Evolutionary conservation across 2,329 filamentous ascomycete species (phyloP).

Genomic region (Xylariaceae sp.): DNA sequence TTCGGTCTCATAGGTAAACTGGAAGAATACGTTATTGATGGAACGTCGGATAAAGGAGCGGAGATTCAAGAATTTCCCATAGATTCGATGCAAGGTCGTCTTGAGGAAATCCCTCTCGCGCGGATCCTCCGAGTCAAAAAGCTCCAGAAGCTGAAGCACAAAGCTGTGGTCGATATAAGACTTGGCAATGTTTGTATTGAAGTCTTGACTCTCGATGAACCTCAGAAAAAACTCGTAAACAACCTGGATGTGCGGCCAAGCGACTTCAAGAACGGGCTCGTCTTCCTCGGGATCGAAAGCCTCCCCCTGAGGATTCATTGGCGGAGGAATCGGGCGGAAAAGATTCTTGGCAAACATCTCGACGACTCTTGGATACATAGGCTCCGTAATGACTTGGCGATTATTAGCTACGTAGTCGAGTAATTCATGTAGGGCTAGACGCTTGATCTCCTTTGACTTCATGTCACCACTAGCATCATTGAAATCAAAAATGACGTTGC

Average conservation of each 20-base stretch:
- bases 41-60: constrained; percentile 96
- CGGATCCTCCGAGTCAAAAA: constrained; percentile 98
- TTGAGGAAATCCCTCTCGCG: constrained; percentile 96
- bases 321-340: constrained; percentile 94
- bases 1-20: constrained; percentile 98
- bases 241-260: constrained; percentile 98
- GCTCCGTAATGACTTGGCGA: constrained; percentile 95
- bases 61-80: constrained; percentile 97
- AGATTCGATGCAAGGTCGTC: constrained; percentile 96
- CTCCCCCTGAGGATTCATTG: constrained; percentile 96
- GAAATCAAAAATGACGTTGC: constrained; percentile 99
- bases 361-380: constrained; percentile 97
- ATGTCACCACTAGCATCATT: constrained; percentile 97
- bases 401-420: constrained; percentile 99
- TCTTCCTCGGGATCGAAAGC: constrained; percentile 99
- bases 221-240: constrained; percentile 99
- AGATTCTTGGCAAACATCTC: constrained; percentile 99
- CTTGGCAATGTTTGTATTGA: constrained; percentile 99
- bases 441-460: constrained; percentile 99
- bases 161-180: constrained; percentile 98
- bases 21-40: constrained; percentile 99
- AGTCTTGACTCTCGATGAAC: constrained; percentile 99
- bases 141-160: constrained; percentile 91
- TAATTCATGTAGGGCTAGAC: constrained; percentile 90
- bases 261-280: constrained; percentile 95